Conservation (phyloP, 805 yeast species). For the Candida maesae region DNA sequence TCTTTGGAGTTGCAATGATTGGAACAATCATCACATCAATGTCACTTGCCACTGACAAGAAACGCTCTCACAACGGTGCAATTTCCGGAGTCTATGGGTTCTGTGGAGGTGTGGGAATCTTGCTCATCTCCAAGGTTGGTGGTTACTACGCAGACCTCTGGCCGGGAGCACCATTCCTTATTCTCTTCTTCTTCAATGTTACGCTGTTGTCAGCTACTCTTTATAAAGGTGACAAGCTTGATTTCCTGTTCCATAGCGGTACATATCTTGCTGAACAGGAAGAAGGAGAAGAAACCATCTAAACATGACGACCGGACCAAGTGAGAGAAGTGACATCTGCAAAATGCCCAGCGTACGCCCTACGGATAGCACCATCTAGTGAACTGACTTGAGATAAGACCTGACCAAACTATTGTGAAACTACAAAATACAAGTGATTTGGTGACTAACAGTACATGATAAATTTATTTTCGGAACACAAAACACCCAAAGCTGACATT, state of each 20-base stretch:
- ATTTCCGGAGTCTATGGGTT: slow-evolving; percentile 68
- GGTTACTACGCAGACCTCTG: slow-evolving; percentile 56
- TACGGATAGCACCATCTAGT: no score
- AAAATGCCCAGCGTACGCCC: no score
- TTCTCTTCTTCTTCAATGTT: slow-evolving; percentile 42
- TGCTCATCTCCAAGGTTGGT: slow-evolving; percentile 56
- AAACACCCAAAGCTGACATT: slow-evolving; percentile 27
- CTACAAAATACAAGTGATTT: background rate
- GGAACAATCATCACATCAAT: slow-evolving; percentile 60
- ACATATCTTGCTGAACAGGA: background rate
- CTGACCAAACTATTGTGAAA: no score
- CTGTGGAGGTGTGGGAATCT: slow-evolving; percentile 64
- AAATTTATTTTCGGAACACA: slow-evolving; percentile 25
- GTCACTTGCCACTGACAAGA: slow-evolving; percentile 51
- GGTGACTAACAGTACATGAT: slow-evolving; percentile 22
- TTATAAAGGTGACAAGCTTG: slow-evolving; percentile 20
- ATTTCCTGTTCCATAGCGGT: slow-evolving; percentile 7
- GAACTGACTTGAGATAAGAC: no score
- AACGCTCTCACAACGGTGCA: slow-evolving; percentile 51
- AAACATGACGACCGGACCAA: no score
- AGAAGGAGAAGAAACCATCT: background rate
- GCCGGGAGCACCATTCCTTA: slow-evolving; percentile 55
- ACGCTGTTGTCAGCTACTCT: slow-evolving; percentile 22
- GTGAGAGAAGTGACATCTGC: no score
- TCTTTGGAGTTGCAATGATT: slow-evolving; percentile 59